phyloP scores from a whole-genome alignment of 768 basidiomycete species.

The Exidia glandulosa region DNA sequence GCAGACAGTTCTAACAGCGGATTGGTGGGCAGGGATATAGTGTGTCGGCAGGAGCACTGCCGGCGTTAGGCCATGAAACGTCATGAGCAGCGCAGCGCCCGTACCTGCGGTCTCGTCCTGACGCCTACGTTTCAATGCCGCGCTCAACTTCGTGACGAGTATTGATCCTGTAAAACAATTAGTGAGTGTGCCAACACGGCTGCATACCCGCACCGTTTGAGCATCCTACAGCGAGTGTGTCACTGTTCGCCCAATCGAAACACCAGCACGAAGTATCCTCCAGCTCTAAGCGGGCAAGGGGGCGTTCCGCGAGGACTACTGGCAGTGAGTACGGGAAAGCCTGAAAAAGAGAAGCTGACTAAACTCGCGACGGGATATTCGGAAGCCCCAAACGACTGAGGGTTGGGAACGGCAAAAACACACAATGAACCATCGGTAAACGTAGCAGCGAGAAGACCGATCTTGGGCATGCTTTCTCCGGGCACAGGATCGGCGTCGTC shows the following conservation, averaged over 20 bases:
- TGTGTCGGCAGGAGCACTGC: conserved; percentile 52
- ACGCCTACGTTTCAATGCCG: conserved; percentile 9
- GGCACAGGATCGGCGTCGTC: conserved; percentile 34
- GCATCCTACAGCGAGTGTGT: conserved; percentile 69
- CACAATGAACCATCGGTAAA: conserved; percentile 83
- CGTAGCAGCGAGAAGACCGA: conserved; percentile 75
- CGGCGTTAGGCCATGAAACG: conserved; percentile 9
- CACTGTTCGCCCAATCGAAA: conserved; percentile 86
- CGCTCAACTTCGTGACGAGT: conserved; percentile 23
- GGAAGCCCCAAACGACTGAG: conserved; percentile 31
- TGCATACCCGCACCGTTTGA: conserved; percentile 51
- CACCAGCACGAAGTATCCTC: conserved; percentile 68
- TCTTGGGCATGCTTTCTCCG: conserved; percentile 34
- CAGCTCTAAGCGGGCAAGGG: conserved; percentile 60
- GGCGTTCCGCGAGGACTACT: conserved; percentile 27
- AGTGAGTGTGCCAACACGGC: not conserved
- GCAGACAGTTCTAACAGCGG: conserved; percentile 61
- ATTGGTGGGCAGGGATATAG: conserved; percentile 65
- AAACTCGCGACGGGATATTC: not conserved
- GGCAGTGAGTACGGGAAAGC: conserved; percentile 2
- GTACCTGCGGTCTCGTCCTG: not conserved
- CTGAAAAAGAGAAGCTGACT: not conserved
- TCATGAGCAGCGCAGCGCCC: not conserved
- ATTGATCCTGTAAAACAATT: conserved; percentile 17
- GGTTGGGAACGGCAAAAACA: conserved; percentile 72